Conservation (phyloP, 169 alveolate species). For the Cryptosporidium viatorum region DNA sequence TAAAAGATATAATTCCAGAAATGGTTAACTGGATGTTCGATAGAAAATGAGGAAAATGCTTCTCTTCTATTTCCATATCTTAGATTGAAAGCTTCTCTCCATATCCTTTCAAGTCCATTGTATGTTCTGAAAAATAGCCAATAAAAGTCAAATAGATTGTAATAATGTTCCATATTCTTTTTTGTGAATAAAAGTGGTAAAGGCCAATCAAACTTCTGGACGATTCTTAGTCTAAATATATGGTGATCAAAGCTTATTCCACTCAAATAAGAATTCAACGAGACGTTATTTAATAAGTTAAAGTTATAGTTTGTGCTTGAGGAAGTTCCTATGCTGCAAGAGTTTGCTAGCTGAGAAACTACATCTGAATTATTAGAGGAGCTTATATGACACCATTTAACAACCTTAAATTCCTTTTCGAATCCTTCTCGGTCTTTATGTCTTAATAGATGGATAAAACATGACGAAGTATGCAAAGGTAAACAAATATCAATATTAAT, state of each 20-base stretch:
- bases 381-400: slow-evolving; percentile 64
- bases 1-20: slow-evolving; percentile 56
- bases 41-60: neutral
- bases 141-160: slow-evolving; percentile 56
- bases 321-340: neutral
- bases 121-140: slow-evolving; percentile 51
- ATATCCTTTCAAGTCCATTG: slow-evolving; percentile 31
- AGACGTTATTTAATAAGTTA: neutral
- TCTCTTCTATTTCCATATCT: slow-evolving; percentile 53
- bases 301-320: neutral
- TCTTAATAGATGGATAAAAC: slow-evolving; percentile 23
- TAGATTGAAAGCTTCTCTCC: slow-evolving; percentile 52
- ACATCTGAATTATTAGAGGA: slow-evolving; percentile 27
- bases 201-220: slow-evolving; percentile 46
- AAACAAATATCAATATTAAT: slow-evolving; percentile 49
- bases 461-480: slow-evolving; percentile 51
- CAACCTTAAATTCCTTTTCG: slow-evolving; percentile 1
- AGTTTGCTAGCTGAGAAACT: slow-evolving; percentile 19
- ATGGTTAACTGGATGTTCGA: slow-evolving; percentile 6
- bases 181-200: slow-evolving; percentile 40
- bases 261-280: slow-evolving; percentile 5
- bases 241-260: slow-evolving; percentile 42
- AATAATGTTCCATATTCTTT: slow-evolving; percentile 62
- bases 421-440: neutral
- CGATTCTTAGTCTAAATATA: slow-evolving; percentile 33